These are phyloP conservation scores for Suhomyces sp. DNA, from an alignment of 805 yeast species.

Conservation along the genomic window DNA sequence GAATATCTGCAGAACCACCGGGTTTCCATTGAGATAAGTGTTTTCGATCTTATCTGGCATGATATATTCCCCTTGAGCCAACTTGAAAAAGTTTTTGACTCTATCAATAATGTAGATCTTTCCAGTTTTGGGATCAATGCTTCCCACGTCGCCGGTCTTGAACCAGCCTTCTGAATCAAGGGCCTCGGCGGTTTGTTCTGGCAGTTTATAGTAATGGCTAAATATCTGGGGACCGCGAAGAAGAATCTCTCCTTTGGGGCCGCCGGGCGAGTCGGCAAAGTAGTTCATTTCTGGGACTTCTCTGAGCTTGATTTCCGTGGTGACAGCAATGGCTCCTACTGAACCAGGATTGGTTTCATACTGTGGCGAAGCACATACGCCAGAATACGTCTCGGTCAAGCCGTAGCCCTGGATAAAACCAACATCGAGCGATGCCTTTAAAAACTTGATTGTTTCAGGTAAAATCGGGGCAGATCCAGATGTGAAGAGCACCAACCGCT, in stretches of 20 bases:
- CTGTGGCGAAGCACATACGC: conserved; percentile 14
- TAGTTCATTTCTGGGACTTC: conserved; percentile 26
- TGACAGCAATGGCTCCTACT: conserved; percentile 19
- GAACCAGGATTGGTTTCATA: conserved; percentile 21
- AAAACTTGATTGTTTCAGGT: conserved; percentile 17
- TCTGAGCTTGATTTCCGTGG: conserved; percentile 19
- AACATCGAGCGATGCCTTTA: conserved; percentile 21
- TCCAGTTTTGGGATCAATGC: conserved; percentile 14
- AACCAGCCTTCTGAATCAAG: conserved; percentile 24
- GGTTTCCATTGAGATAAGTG: conserved; percentile 18
- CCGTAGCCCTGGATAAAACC: conserved; percentile 34
- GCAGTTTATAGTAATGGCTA: conserved; percentile 21
- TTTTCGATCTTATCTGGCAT: conserved; percentile 31
- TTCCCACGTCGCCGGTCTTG: conserved; percentile 22
- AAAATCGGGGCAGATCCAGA: conserved; percentile 28
- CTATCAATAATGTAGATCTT: conserved; percentile 25
- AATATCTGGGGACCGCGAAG: conserved; percentile 26
- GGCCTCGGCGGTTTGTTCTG: conserved; percentile 19
- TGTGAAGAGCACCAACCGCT: conserved; percentile 20
- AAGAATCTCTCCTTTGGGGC: conserved; percentile 26
- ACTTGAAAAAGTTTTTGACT: conserved; percentile 32
- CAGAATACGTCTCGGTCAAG: conserved; percentile 28
- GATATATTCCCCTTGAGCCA: conserved; percentile 30
- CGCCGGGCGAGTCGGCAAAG: conserved; percentile 16
- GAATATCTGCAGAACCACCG: conserved; percentile 17